Evolutionary conservation across 2,329 filamentous ascomycete genomes (phyloP).

Genomic region (Trichoderma gracile): DNA sequence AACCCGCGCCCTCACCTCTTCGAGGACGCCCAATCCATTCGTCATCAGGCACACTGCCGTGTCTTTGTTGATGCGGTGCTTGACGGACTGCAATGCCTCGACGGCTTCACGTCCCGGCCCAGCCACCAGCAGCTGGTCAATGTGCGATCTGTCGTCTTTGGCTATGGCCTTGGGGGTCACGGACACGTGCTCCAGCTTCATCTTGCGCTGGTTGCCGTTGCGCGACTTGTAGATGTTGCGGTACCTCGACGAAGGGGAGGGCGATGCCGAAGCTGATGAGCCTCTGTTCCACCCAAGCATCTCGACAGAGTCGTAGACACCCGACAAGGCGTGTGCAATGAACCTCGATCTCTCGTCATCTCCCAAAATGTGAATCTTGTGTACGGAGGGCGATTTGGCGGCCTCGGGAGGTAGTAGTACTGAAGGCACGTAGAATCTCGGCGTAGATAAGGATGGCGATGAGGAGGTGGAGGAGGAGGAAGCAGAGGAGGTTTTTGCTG

Average conservation of each 20-base stretch:
- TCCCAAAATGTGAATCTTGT: conserved; percentile 47
- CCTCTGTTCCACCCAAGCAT: conserved; percentile 36
- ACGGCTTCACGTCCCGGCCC: conserved; percentile 56
- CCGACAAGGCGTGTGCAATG: conserved; percentile 45
- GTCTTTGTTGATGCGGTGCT: conserved; percentile 64
- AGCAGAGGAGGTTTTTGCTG: conserved; percentile 22
- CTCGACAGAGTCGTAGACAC: conserved; percentile 45
- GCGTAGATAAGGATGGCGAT: neutral
- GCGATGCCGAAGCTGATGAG: conserved; percentile 6
- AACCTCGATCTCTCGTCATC: conserved; percentile 45
- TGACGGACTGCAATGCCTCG: conserved; percentile 59
- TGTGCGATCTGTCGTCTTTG: conserved; percentile 49
- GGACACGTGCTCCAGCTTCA: conserved; percentile 31
- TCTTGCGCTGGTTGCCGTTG: conserved; percentile 28
- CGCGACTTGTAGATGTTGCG: conserved; percentile 35
- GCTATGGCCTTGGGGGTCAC: conserved; percentile 26
- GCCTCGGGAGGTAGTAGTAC: conserved; percentile 40
- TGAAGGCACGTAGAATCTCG: conserved; percentile 40
- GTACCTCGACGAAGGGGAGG: conserved; percentile 34
- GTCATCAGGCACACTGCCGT: conserved; percentile 77
- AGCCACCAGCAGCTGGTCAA: conserved; percentile 71
- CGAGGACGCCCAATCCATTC: conserved; percentile 81
- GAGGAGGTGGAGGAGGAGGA: neutral
- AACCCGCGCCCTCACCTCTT: conserved; percentile 69
- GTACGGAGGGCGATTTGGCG: conserved; percentile 37